phyloP scores from a whole-genome alignment of 2,329 filamentous ascomycete genomes.

The Arthrobotrys musiformis region DNA sequence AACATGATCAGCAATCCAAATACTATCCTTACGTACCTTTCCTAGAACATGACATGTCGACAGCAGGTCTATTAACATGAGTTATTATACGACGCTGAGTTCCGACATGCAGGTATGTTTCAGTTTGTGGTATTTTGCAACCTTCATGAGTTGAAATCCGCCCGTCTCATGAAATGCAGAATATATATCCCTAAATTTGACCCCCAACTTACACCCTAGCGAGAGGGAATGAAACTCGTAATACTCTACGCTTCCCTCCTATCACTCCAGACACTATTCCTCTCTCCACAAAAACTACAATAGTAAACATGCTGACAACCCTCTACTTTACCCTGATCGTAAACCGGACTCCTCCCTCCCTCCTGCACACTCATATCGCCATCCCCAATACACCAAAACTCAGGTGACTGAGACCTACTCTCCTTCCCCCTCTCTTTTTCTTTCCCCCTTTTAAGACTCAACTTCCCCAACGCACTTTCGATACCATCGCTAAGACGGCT shows the following conservation, averaged over 20 bases:
- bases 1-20: too few species aligned
- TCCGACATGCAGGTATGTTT: too few species aligned
- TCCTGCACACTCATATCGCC: not conserved
- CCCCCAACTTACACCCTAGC: too few species aligned
- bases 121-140: too few species aligned
- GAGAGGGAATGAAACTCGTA: too few species aligned
- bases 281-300: conserved; percentile 10
- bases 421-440: not conserved
- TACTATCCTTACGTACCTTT: too few species aligned
- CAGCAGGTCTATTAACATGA: too few species aligned
- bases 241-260: not conserved
- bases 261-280: conserved; percentile 25
- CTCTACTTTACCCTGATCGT: not conserved
- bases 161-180: too few species aligned
- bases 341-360: not conserved
- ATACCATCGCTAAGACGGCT: not conserved
- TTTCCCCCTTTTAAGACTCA: not conserved
- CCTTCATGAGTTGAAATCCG: too few species aligned
- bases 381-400: not conserved
- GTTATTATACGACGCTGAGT: too few species aligned
- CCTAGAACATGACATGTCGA: too few species aligned
- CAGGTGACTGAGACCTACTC: not conserved
- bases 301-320: conserved; percentile 1
- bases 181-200: too few species aligned
- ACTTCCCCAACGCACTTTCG: not conserved